Conservation (phyloP, 2,329 filamentous ascomycete species). For the Aspergillus nomiae region DNA sequence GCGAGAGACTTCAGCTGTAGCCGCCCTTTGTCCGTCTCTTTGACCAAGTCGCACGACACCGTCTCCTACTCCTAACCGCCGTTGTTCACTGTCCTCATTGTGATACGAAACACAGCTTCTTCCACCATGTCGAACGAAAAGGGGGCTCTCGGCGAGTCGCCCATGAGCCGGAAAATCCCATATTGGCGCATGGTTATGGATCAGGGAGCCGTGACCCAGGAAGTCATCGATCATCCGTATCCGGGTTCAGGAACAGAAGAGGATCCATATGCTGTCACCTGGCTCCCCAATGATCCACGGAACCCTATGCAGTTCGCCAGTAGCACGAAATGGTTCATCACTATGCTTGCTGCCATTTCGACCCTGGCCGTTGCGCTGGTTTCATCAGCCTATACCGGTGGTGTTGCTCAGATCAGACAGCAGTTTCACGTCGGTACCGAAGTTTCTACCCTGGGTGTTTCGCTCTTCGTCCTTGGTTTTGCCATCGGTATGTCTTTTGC, state of each 20-base stretch:
- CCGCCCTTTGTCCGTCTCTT: not conserved
- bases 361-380: slow-evolving; percentile 47
- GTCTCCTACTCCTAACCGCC: not conserved
- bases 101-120: not conserved
- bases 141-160: slow-evolving; percentile 24
- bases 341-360: slow-evolving; percentile 39
- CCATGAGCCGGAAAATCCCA: slow-evolving; percentile 32
- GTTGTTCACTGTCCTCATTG: not conserved
- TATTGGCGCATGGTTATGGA: slow-evolving; percentile 37
- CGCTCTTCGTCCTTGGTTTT: slow-evolving; percentile 50
- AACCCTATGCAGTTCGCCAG: slow-evolving; percentile 42
- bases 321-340: slow-evolving; percentile 45
- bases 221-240: slow-evolving; percentile 34
- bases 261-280: slow-evolving; percentile 48
- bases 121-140: slow-evolving; percentile 30
- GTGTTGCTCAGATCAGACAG: slow-evolving; percentile 36
- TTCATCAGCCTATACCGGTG: slow-evolving; percentile 47
- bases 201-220: slow-evolving; percentile 38
- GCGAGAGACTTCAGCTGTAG: not conserved
- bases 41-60: not conserved
- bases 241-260: slow-evolving; percentile 43
- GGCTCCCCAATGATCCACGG: slow-evolving; percentile 45
- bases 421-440: slow-evolving; percentile 40
- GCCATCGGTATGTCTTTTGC: slow-evolving; percentile 35
- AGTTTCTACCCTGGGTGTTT: slow-evolving; percentile 45